Evolutionary conservation across 441 rosid species (phyloP), one percentile per base, ranked within the genome.

Genomic region (Corymbia calophylla): DNA sequence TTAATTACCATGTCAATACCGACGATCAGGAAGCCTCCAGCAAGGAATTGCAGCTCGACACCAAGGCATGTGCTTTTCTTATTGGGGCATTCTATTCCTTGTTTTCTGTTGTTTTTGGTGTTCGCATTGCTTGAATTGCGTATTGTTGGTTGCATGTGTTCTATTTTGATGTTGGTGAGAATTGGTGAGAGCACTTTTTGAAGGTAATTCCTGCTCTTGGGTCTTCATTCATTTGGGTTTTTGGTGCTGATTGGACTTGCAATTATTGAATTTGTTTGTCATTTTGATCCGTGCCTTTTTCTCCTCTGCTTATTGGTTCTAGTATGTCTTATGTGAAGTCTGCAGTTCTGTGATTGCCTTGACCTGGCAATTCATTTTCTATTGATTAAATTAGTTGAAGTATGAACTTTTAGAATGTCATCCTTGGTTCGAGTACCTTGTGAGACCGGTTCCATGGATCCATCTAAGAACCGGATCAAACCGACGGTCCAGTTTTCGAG

Each of bases 41-140:
- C 96, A 97, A 97, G 92, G 99, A 97, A 89, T 94, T 97, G 90
- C 98, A 97, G 95, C 98, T 97, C 68, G 99, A 97, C 92, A 94
- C 98, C 93, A 97, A 97, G 96, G 98, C 87, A 91, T 11, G 39
- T n/a, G 21, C 9, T 48, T 5, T 54, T 25, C n/a, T 87, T n/a
- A 4, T 11, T n/a, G n/a, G 87, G 77, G 31, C 17, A 55, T 18
- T 56, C 18, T 85, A 7, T n/a, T 17, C 8, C 19, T 21, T 56
- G 4, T 56, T 1, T 80, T 11, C 15, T 31, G 32, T 51, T 10
- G 35, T 56, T 47, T n/a, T 14, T 18, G 23, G 86, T 15, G 53
- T 68, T 25, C 68, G 14, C 47, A 35, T 58, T 35, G 70, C 85
- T 86, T 58, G 25, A n/a, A 32, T 80, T 25, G 44, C 48, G 27